Conservation (phyloP, 1,284 basidiomycete genomes). For the Takashimella koratensis region DNA sequence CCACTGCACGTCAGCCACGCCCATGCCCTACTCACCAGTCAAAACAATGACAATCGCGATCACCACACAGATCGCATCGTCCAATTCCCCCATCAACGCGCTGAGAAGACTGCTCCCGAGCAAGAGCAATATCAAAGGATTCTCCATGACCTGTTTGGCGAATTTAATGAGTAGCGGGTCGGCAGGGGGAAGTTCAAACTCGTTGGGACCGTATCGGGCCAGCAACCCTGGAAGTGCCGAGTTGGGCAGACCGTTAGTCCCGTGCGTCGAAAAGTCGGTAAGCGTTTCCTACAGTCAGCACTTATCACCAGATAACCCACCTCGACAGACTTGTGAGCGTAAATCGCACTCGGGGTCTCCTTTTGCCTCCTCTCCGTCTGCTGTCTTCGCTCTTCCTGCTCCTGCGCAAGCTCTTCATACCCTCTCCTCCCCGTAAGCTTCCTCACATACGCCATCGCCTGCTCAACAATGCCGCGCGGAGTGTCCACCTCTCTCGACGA, state of each 20-base stretch:
- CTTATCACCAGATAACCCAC: constrained; percentile 15
- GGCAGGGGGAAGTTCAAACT: constrained; percentile 80
- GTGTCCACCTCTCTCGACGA: constrained; percentile 2
- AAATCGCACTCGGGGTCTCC: constrained; percentile 45
- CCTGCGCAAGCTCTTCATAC: constrained; percentile 25
- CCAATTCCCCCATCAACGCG: constrained; percentile 84
- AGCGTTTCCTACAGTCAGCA: constrained; percentile 32
- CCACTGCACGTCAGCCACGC: constrained; percentile 58
- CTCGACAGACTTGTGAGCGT: constrained; percentile 41
- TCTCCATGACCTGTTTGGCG: constrained; percentile 82
- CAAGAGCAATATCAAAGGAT: constrained; percentile 82
- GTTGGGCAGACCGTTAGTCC: constrained; percentile 60
- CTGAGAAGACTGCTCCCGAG: constrained; percentile 84
- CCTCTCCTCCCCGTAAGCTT: constrained; percentile 25
- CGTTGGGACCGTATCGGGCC: constrained; percentile 78
- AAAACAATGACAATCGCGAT: constrained; percentile 91
- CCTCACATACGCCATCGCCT: constrained; percentile 17
- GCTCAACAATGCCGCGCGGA: constrained; percentile 6
- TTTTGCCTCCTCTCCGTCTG: constrained; percentile 33
- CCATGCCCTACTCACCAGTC: constrained; percentile 60
- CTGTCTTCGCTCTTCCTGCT: constrained; percentile 21
- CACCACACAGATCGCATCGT: constrained; percentile 90
- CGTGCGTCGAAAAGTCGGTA: constrained; percentile 59
- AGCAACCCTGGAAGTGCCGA: constrained; percentile 65
- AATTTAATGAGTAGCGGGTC: constrained; percentile 84